Conservation (phyloP, 2,329 filamentous ascomycete species). For the Metarhizium guizhouense region DNA sequence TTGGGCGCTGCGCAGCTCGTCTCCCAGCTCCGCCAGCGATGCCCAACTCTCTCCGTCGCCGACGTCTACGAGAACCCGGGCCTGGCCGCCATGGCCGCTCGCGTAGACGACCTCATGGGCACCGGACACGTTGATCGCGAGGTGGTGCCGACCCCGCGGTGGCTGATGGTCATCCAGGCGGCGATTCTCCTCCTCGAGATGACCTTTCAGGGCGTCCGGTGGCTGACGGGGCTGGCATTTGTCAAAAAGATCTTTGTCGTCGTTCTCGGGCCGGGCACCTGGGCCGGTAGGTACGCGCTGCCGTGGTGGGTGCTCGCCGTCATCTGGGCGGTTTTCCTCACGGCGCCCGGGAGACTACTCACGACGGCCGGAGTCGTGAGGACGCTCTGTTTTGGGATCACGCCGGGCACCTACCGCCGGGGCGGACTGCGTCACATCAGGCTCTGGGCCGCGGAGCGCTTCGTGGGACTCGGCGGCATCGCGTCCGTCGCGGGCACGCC, state of each 20-base stretch:
- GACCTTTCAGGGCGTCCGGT: constrained; percentile 7
- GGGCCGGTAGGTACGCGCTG: constrained; percentile 7
- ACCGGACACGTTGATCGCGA: constrained; percentile 6
- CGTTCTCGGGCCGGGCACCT: constrained; percentile 1
- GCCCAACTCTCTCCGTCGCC: constrained; percentile 12
- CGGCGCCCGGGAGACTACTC: constrained; percentile 10
- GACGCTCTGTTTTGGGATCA: constrained; percentile 8
- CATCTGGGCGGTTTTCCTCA: constrained; percentile 8
- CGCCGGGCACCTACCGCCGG: constrained; percentile 11
- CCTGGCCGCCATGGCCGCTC: constrained; percentile 9
- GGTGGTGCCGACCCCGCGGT: constrained; percentile 11
- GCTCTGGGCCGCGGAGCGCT: constrained; percentile 11
- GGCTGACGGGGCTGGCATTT: constrained; percentile 6
- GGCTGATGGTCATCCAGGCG: constrained; percentile 10
- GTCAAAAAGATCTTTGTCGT: constrained; percentile 9
- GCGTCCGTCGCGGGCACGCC: constrained; percentile 10
- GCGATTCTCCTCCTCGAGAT: constrained; percentile 8
- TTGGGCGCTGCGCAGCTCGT: constrained; percentile 14
- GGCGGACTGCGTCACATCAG: constrained; percentile 11
- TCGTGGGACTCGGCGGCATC: constrained; percentile 7
- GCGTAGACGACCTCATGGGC: constrained; percentile 10
- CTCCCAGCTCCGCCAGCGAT: constrained; percentile 11
- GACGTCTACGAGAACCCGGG: constrained; percentile 13
- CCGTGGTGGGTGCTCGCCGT: constrained; percentile 9
- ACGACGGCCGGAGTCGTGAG: constrained; percentile 6